phyloP scores from a whole-genome alignment of 2,329 filamentous ascomycete species.

The Penicillium sp. region DNA sequence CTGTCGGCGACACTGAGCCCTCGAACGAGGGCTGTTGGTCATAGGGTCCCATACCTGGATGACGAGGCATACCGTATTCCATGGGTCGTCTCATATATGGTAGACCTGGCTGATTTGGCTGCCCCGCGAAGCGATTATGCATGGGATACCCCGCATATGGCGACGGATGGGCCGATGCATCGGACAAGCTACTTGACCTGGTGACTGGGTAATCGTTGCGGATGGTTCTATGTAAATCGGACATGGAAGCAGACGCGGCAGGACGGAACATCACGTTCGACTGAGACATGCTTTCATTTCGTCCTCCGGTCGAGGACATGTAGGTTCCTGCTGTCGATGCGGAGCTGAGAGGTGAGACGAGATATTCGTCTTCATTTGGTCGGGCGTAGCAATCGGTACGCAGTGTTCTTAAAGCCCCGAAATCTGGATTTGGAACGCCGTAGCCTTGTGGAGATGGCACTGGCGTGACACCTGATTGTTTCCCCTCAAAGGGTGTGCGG shows the following conservation, averaged over 20 bases:
- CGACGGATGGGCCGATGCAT: slow-evolving; percentile 30
- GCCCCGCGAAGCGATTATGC: slow-evolving; percentile 29
- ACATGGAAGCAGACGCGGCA: slow-evolving; percentile 26
- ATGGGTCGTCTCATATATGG: slow-evolving; percentile 32
- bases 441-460: slow-evolving; percentile 48
- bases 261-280: slow-evolving; percentile 29
- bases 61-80: slow-evolving; percentile 31
- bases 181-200: slow-evolving; percentile 40
- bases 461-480: slow-evolving; percentile 49
- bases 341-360: slow-evolving; percentile 39
- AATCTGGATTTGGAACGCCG: slow-evolving; percentile 41
- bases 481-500: slow-evolving; percentile 54
- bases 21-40: slow-evolving; percentile 33
- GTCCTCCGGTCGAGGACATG: slow-evolving; percentile 33
- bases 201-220: slow-evolving; percentile 31
- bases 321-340: slow-evolving; percentile 38
- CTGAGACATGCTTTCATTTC: slow-evolving; percentile 30
- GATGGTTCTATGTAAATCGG: slow-evolving; percentile 31
- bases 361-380: slow-evolving; percentile 40
- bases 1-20: slow-evolving; percentile 37
- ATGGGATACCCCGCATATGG: slow-evolving; percentile 29
- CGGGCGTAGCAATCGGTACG: slow-evolving; percentile 37
- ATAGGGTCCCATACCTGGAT: slow-evolving; percentile 30
- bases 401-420: slow-evolving; percentile 31
- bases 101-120: slow-evolving; percentile 28